phyloP scores from a whole-genome alignment of 208 protist species.

The Zelonia costaricensis region DNA sequence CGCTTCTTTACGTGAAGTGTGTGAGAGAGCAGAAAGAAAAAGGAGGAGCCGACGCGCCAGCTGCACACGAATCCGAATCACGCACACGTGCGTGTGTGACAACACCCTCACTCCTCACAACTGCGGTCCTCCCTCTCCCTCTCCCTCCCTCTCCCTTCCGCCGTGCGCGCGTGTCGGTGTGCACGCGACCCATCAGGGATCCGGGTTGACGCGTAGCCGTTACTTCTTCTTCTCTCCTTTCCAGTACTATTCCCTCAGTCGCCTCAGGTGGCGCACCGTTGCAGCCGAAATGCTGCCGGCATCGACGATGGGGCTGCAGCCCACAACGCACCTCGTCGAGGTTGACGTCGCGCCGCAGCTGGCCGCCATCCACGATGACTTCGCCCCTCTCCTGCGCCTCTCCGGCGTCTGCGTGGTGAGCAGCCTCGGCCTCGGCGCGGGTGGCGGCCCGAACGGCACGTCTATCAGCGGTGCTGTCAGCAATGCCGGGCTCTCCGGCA shows the following conservation, averaged over 20 bases:
- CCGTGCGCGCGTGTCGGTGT: background rate
- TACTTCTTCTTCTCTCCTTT: background rate
- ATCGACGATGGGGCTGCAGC: conserved; percentile 11
- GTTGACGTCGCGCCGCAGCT: conserved; percentile 25
- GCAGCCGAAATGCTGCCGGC: conserved; percentile 6
- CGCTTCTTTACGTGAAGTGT: too few relatives aligned
- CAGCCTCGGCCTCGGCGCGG: background rate
- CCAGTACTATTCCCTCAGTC: too few relatives aligned
- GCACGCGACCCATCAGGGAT: background rate
- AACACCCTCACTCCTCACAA: background rate
- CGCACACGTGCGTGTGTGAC: background rate
- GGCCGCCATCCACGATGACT: conserved; percentile 32
- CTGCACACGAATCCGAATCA: background rate
- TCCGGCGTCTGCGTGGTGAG: conserved; percentile 12
- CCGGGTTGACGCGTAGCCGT: background rate
- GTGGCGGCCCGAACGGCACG: conserved; percentile 1
- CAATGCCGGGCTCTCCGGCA: conserved; percentile 6
- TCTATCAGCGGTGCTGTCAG: conserved; percentile 4
- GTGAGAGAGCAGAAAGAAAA: conserved; percentile 9
- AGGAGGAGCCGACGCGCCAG: background rate
- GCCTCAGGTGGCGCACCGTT: background rate
- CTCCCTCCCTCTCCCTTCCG: background rate
- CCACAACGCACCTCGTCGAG: conserved; percentile 20
- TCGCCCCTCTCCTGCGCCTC: conserved; percentile 35
- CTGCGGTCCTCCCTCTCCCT: background rate